Evolutionary conservation across 306 rosid species (phyloP).

Genomic region (Gleditsia sinensis): DNA sequence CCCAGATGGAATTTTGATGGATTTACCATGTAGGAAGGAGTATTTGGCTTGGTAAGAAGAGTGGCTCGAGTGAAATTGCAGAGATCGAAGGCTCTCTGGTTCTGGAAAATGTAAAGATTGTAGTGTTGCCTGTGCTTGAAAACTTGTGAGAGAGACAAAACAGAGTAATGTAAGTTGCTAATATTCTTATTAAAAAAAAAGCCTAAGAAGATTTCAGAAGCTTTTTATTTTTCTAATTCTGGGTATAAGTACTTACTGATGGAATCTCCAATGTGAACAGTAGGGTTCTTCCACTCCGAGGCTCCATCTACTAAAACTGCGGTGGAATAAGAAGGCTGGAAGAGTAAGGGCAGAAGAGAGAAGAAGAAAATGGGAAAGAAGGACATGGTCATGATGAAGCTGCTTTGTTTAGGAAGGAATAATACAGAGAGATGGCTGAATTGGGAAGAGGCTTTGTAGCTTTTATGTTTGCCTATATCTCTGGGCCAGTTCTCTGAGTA

Average conservation of each 20-base stretch:
- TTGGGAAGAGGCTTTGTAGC: slow-evolving; percentile 27
- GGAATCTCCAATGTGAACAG: slow-evolving; percentile 79
- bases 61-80: slow-evolving; percentile 84
- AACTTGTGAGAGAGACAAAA: slow-evolving; percentile 48
- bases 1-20: slow-evolving; percentile 27
- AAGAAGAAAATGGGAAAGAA: slow-evolving; percentile 44
- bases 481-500: slow-evolving; percentile 29
- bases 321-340: slow-evolving; percentile 58
- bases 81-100: slow-evolving; percentile 66
- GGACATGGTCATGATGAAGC: slow-evolving; percentile 58
- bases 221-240: not conserved
- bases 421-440: slow-evolving; percentile 29
- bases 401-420: slow-evolving; percentile 23
- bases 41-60: slow-evolving; percentile 63
- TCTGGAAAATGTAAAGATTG: slow-evolving; percentile 90
- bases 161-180: slow-evolving; percentile 22
- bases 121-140: slow-evolving; percentile 74
- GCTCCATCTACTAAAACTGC: slow-evolving; percentile 74
- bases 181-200: slow-evolving; percentile 1
- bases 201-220: not conserved
- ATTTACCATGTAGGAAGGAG: slow-evolving; percentile 64
- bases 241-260: slow-evolving; percentile 56
- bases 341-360: slow-evolving; percentile 45
- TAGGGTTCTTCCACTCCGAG: slow-evolving; percentile 78
- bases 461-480: slow-evolving; percentile 29